These are phyloP conservation scores for Suhomyces guaymorum DNA, from an alignment of 1,139 yeast genomes.

Conservation along the genomic window DNA sequence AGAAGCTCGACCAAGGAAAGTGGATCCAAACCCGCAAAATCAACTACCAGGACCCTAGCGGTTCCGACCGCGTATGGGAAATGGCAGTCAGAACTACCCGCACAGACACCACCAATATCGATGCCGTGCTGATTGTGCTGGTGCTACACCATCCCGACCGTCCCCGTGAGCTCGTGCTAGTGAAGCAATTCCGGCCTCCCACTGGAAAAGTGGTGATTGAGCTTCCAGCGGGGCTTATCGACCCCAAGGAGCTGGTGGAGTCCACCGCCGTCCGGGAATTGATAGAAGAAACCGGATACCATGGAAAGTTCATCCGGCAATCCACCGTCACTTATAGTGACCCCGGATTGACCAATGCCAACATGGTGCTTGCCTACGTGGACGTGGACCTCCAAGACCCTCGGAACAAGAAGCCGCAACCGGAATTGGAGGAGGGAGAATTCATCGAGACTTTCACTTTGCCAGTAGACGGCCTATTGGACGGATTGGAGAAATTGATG, in stretches of 20 bases:
- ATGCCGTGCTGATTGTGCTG: conserved; percentile 89
- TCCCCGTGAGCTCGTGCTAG: conserved; percentile 57
- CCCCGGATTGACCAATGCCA: conserved; percentile 94
- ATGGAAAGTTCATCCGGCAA: conserved; percentile 55
- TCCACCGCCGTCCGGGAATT: conserved; percentile 85
- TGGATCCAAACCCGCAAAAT: conserved; percentile 58
- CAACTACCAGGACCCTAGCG: conserved; percentile 69
- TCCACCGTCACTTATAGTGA: conserved; percentile 67
- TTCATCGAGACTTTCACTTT: conserved; percentile 80
- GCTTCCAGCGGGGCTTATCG: conserved; percentile 92
- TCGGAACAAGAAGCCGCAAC: conserved; percentile 65
- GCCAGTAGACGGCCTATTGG: conserved; percentile 60
- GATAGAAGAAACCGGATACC: conserved; percentile 89
- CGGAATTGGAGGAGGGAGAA: conserved; percentile 84
- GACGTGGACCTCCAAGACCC: conserved; percentile 68
- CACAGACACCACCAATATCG: conserved; percentile 63
- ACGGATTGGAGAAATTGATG: conserved; percentile 50
- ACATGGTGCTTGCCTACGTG: conserved; percentile 75
- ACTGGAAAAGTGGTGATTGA: conserved; percentile 85
- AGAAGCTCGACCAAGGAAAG: conserved; percentile 33
- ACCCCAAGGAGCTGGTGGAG: conserved; percentile 76
- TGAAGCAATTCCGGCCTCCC: conserved; percentile 92
- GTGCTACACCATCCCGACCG: conserved; percentile 55
- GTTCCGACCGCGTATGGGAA: conserved; percentile 78
- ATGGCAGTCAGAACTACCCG: conserved; percentile 85